Evolutionary conservation across 1,284 basidiomycete genomes (phyloP).

Genomic region (Anthracocystis walkeri): DNA sequence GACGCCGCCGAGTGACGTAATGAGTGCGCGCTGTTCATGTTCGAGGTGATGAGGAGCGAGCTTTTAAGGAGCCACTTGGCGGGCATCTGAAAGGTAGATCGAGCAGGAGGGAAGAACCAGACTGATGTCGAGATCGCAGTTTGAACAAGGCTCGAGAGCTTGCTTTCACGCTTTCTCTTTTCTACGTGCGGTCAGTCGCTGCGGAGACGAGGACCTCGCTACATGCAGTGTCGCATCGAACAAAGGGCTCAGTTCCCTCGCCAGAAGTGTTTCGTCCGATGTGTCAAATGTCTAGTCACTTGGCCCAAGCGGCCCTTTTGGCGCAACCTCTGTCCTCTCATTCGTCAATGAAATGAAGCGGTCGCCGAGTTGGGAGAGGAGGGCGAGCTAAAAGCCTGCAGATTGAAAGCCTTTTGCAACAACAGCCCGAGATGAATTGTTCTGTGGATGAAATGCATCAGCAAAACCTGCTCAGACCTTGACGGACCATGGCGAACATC

Average conservation of each 20-base stretch:
- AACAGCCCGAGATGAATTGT: too few species aligned
- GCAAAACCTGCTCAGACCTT: too few species aligned
- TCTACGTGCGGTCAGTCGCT: too few species aligned
- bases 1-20: not conserved
- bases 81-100: not conserved
- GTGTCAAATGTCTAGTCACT: not conserved
- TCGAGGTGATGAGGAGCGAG: conserved; percentile 1
- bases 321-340: too few species aligned
- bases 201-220: too few species aligned
- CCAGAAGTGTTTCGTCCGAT: not conserved
- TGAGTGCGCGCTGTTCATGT: not conserved
- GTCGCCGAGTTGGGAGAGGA: not conserved
- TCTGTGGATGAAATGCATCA: too few species aligned
- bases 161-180: too few species aligned
- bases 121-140: too few species aligned
- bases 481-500: too few species aligned
- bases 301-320: too few species aligned
- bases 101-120: not conserved
- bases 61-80: not conserved
- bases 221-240: not conserved
- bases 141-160: too few species aligned
- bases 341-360: not conserved
- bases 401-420: too few species aligned
- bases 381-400: not conserved
- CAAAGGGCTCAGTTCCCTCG: not conserved